phyloP scores from a whole-genome alignment of 1,284 basidiomycete genomes.

The Leucoagaricus sp. region DNA sequence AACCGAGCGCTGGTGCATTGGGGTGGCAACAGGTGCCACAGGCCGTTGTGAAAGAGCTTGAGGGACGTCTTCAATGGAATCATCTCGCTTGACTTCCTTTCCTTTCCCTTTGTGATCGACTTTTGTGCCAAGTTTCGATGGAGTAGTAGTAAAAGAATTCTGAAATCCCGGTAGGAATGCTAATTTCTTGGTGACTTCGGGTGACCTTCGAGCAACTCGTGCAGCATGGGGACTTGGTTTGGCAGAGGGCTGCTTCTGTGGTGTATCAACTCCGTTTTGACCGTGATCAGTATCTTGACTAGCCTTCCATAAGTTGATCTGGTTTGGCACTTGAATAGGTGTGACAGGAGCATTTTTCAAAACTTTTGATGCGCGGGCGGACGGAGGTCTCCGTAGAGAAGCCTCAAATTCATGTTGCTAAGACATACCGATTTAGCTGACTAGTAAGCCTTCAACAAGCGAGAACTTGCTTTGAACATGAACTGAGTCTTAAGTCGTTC shows the following conservation, averaged over 20 bases:
- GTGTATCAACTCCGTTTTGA: conserved; percentile 1
- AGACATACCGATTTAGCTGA: background rate
- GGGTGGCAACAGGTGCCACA: background rate
- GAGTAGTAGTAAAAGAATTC: conserved; percentile 45
- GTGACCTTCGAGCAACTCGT: conserved; percentile 22
- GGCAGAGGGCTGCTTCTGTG: background rate
- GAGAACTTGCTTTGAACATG: conserved; percentile 58
- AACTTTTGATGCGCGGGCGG: conserved; percentile 42
- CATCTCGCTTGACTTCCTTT: conserved; percentile 9
- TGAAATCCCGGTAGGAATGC: conserved; percentile 48
- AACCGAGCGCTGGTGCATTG: background rate
- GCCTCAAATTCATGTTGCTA: conserved; percentile 76
- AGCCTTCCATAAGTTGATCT: conserved; percentile 41
- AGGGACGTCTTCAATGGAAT: background rate
- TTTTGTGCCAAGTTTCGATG: conserved; percentile 23
- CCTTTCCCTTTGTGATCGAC: conserved; percentile 25
- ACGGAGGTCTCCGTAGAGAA: conserved; percentile 50
- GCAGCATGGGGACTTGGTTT: background rate
- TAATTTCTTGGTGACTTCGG: conserved; percentile 32
- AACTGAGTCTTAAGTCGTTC: conserved; percentile 71
- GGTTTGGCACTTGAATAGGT: conserved; percentile 38
- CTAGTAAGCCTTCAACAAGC: background rate
- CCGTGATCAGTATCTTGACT: conserved; percentile 10
- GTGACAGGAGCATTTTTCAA: conserved; percentile 38
- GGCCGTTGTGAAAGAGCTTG: background rate